Conservation (phyloP, 768 basidiomycete species). For the Russula lepida region DNA sequence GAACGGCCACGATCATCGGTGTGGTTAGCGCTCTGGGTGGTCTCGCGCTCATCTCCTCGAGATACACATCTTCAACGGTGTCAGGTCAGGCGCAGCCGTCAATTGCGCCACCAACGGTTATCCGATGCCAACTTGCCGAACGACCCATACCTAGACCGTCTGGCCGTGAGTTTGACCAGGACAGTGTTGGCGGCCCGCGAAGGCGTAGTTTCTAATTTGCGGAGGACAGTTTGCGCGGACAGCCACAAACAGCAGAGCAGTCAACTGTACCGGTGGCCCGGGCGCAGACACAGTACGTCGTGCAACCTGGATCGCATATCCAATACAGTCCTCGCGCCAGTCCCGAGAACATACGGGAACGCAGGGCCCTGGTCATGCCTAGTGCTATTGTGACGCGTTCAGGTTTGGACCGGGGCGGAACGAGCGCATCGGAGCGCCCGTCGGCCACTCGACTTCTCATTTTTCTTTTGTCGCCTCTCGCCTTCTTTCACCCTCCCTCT, state of each 20-base stretch:
- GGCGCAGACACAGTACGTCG: slow-evolving; percentile 37
- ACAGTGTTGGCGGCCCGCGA: slow-evolving; percentile 63
- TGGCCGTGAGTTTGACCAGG: slow-evolving; percentile 71
- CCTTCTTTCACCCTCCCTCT: no score
- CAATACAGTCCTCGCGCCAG: slow-evolving; percentile 30
- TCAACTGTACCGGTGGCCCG: neutral
- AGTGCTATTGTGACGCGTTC: no score
- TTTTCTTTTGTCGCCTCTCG: no score
- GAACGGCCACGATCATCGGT: slow-evolving; percentile 85
- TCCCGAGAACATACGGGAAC: slow-evolving; percentile 42
- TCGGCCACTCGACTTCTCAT: no score
- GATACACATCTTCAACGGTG: slow-evolving; percentile 62
- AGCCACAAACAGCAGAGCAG: neutral
- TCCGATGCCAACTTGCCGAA: slow-evolving; percentile 39
- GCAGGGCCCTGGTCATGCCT: slow-evolving; percentile 46
- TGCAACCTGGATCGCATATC: slow-evolving; percentile 25
- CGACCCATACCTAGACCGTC: slow-evolving; percentile 43
- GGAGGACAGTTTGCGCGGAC: slow-evolving; percentile 61
- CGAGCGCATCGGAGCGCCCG: no score
- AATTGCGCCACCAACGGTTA: slow-evolving; percentile 63
- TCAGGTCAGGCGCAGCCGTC: slow-evolving; percentile 59
- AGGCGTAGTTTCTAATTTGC: slow-evolving; percentile 80
- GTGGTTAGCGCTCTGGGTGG: slow-evolving; percentile 79
- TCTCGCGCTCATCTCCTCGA: slow-evolving; percentile 61
- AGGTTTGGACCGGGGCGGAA: no score